phyloP scores from a whole-genome alignment of 495 filamentous ascomycete species.

The Pseudevernia furfuracea region DNA sequence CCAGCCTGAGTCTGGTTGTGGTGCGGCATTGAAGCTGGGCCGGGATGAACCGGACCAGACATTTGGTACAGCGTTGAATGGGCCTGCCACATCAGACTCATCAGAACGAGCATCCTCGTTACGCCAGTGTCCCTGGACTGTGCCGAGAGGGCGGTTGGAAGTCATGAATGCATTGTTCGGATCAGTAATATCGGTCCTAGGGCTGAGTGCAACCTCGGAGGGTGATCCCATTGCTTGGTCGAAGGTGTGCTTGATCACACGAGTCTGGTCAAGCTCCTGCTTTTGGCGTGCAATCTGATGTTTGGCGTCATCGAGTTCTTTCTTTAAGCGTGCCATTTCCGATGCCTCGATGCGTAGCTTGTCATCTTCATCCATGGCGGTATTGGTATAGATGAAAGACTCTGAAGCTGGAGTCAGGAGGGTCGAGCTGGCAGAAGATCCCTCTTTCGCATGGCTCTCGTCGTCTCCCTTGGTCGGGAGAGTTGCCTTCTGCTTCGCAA shows the following conservation, averaged over 20 bases:
- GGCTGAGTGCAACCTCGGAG: conserved; percentile 46
- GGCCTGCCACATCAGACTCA: conserved; percentile 40
- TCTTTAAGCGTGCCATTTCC: conserved; percentile 53
- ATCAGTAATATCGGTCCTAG: conserved; percentile 42
- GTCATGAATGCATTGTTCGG: conserved; percentile 31
- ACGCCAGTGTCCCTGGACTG: conserved; percentile 8
- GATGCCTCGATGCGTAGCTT: conserved; percentile 31
- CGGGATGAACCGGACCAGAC: conserved; percentile 50
- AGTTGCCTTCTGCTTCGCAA: conserved; percentile 47
- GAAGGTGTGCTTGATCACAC: conserved; percentile 65
- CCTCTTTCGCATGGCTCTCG: conserved; percentile 34
- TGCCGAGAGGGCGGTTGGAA: conserved; percentile 6
- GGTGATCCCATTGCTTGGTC: conserved; percentile 64
- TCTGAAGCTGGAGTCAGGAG: conserved; percentile 54
- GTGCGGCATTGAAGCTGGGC: conserved; percentile 25
- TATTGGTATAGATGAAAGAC: conserved; percentile 22
- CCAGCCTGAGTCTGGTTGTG: conserved; percentile 28
- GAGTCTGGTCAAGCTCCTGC: conserved; percentile 72
- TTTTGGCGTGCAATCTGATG: conserved; percentile 74
- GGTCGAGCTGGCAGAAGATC: conserved; percentile 44
- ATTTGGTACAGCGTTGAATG: conserved; percentile 34
- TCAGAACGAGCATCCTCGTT: conserved; percentile 59
- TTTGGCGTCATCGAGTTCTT: conserved; percentile 71
- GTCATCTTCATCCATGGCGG: conserved; percentile 20
- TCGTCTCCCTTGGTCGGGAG: conserved; percentile 37